Conservation (phyloP, 2,329 filamentous ascomycete species). For the Fonsecaea monophora region DNA sequence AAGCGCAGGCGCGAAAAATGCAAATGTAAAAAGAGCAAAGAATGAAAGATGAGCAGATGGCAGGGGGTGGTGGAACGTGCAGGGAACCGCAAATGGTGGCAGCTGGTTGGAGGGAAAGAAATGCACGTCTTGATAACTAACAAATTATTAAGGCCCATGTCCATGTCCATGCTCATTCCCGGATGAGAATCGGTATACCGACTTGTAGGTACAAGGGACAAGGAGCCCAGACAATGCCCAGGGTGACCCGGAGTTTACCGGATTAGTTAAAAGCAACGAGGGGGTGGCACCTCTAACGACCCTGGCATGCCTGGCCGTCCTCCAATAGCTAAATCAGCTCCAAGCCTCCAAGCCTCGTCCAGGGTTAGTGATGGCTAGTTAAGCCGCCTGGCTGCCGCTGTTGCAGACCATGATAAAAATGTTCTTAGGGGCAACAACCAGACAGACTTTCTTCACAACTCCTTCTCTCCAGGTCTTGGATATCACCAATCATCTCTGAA, state of each 20-base stretch:
- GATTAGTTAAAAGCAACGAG: not conserved
- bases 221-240: not conserved
- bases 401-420: not conserved
- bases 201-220: not conserved
- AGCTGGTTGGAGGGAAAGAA: constrained; percentile 16
- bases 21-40: not conserved
- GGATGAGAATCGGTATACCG: not conserved
- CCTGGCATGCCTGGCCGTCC: not conserved
- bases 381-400: not conserved
- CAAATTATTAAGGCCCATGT: constrained; percentile 8
- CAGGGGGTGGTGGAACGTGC: not conserved
- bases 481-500: constrained; percentile 10
- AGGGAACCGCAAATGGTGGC: constrained; percentile 15
- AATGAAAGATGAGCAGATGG: not conserved
- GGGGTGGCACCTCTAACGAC: not conserved
- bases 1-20: constrained; percentile 7
- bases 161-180: too few species aligned
- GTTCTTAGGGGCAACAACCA: not conserved
- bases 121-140: constrained; percentile 14
- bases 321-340: not conserved
- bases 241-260: constrained; percentile 12
- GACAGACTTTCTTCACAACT: constrained; percentile 1
- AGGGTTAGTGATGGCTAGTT: not conserved
- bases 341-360: not conserved
- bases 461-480: not conserved